Evolutionary conservation across 768 basidiomycete species (phyloP), one percentile per base, ranked within the genome.

Genomic region (Podaxis mareebaensis): DNA sequence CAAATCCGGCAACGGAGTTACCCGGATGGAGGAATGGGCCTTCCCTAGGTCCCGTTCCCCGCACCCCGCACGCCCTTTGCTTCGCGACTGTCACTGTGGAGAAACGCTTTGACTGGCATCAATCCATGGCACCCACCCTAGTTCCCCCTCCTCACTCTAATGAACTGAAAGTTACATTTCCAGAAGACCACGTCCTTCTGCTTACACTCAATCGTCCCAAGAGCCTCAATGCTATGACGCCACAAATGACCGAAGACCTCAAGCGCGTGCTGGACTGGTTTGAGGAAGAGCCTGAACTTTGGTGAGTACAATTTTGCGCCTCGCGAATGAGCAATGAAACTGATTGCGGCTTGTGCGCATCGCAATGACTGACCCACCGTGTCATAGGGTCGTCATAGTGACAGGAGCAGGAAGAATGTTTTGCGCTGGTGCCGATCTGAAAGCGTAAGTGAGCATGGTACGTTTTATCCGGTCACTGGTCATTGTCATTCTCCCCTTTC

Each of bases 381-480:
- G n/a, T 46, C 17, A 15, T 46, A 93, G 91, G 92, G 89, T 90
- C 10, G 83, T 80, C 40, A 79, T 94, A 67, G 71, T 93, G 53
- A 93, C 91, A 53, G 92, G 91, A 24, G 80, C 83, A 64, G 91
- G 91, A 11, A 83, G 85, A 49, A 70, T 81, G 0, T 94, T 94
- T 74, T 92, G 91, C 67, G 90, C 91, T 15, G 92, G 92, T 15
- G 90, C 89, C 42, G 92, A 93, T 73, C 79, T 93, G 55, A 86
- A 87, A 75, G 83, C 83, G 90, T 91, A 70, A 63, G 86, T 80
- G 3, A 4, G 33, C 54, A 28, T 20, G 33, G 8, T 60, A 55
- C 44, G 54, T 38, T 58, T 46, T 26, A 53, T 36, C 24, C 42
- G 55, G 30, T 20, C n/a, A 22, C 42, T 22, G 24, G 40, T 57